A percentile compares a stretch with the other conserved stretches of the same genome.
Evolutionary conservation across 2,329 filamentous ascomycete species (phyloP).

Genomic region (Cephalotrichum gorgonifer): DNA sequence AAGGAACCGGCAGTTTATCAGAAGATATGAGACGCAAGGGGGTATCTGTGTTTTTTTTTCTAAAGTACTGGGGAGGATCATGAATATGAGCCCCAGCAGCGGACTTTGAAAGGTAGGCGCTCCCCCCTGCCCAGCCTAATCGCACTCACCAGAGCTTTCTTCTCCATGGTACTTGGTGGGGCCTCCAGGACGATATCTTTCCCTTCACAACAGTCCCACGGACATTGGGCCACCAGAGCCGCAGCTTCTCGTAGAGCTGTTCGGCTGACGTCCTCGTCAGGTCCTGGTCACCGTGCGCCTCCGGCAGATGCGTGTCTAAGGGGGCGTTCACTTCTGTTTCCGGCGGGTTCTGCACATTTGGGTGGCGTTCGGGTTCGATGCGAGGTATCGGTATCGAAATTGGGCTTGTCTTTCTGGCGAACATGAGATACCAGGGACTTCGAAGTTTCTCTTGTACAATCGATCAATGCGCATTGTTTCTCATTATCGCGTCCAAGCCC

Average conservation of each 20-base stretch:
- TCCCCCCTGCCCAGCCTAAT: no score
- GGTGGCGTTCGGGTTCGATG: not conserved
- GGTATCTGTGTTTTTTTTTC: slow-evolving; percentile 27
- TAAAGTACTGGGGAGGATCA: slow-evolving; percentile 14
- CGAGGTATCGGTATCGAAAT: not conserved
- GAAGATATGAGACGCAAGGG: not conserved
- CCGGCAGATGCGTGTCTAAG: not conserved
- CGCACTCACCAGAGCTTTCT: slow-evolving; percentile 23
- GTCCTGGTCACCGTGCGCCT: not conserved
- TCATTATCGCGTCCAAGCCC: not conserved
- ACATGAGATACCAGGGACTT: not conserved
- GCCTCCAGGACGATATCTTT: not conserved
- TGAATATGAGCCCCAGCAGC: no score
- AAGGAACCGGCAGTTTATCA: not conserved
- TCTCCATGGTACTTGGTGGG: slow-evolving; percentile 20
- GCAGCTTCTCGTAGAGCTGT: not conserved
- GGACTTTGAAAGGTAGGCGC: no score
- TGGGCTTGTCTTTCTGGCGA: not conserved
- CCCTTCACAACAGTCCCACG: not conserved
- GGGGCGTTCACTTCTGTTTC: not conserved
- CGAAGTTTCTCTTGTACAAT: not conserved
- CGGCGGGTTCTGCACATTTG: not conserved
- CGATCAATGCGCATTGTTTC: not conserved
- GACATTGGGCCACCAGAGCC: not conserved
- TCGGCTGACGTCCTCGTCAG: not conserved